These are phyloP conservation scores for Teratosphaeria epicoccoides DNA, from an alignment of 2,329 filamentous ascomycete species.

Conservation along the genomic window DNA sequence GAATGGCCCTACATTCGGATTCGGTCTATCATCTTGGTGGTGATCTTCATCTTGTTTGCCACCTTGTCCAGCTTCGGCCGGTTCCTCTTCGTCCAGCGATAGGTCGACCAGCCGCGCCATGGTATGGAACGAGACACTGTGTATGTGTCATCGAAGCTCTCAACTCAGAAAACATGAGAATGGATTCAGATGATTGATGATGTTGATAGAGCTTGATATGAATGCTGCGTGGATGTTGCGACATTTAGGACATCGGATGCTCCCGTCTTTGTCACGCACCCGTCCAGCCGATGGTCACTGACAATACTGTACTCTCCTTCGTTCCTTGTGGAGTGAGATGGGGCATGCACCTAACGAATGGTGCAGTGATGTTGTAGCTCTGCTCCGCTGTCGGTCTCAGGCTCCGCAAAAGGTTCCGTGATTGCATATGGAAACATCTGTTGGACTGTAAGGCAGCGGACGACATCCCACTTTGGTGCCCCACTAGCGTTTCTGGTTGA, in stretches of 20 bases:
- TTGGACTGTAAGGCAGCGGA: background rate
- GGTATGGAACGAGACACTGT: background rate
- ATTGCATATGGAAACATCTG: background rate
- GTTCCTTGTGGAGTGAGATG: too few species aligned
- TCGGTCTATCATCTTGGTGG: conserved; percentile 23
- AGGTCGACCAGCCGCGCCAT: conserved; percentile 38
- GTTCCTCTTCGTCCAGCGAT: conserved; percentile 25
- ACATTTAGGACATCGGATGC: background rate
- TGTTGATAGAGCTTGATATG: too few species aligned
- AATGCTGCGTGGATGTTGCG: too few species aligned
- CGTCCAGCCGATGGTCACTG: too few species aligned
- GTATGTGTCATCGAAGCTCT: background rate
- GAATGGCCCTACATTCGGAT: conserved; percentile 48
- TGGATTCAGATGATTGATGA: too few species aligned
- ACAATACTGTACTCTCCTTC: too few species aligned
- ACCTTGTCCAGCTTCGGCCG: conserved; percentile 9
- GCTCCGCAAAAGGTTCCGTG: background rate
- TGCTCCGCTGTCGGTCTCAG: background rate
- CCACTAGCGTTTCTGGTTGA: background rate
- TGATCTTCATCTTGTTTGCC: background rate
- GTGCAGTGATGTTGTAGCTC: too few species aligned
- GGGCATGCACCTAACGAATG: too few species aligned
- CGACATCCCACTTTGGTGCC: background rate
- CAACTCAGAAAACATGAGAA: background rate
- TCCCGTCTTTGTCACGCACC: background rate